phyloP scores from a whole-genome alignment of 2,329 filamentous ascomycete species.

The Colletotrichum abscissum region DNA sequence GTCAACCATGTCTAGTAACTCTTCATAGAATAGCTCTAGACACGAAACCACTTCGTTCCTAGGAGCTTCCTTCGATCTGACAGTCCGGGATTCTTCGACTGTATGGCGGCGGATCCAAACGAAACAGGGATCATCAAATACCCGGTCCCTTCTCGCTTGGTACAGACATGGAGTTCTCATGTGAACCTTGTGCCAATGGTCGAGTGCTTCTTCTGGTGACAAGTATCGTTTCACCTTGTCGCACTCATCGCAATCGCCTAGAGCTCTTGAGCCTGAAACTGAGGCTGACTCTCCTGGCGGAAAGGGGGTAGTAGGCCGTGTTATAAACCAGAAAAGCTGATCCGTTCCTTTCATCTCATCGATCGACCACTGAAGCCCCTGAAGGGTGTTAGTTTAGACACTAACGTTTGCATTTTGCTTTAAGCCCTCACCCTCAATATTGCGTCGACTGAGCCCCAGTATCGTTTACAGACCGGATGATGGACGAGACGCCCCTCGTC shows the following conservation, averaged over 20 bases:
- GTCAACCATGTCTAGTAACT: background rate
- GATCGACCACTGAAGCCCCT: background rate
- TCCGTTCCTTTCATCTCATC: background rate
- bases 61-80: background rate
- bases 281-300: too few relatives aligned
- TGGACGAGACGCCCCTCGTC: background rate
- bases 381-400: background rate
- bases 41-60: background rate
- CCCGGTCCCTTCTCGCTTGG: background rate
- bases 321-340: background rate
- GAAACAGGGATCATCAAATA: conserved; percentile 12
- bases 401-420: background rate
- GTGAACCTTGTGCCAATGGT: conserved; percentile 9
- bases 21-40: background rate
- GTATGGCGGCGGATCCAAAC: background rate
- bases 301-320: background rate
- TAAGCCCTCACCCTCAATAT: conserved; percentile 33
- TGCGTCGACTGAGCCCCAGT: conserved; percentile 37
- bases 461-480: conserved; percentile 32
- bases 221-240: background rate
- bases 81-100: background rate
- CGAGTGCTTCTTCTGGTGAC: background rate
- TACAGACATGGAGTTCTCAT: background rate
- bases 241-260: background rate
- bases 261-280: background rate